A percentile compares a stretch with the other conserved stretches of the same genome.
Conservation (phyloP, 352 stramenopile genomes). For the Globisporangium middletonii region DNA sequence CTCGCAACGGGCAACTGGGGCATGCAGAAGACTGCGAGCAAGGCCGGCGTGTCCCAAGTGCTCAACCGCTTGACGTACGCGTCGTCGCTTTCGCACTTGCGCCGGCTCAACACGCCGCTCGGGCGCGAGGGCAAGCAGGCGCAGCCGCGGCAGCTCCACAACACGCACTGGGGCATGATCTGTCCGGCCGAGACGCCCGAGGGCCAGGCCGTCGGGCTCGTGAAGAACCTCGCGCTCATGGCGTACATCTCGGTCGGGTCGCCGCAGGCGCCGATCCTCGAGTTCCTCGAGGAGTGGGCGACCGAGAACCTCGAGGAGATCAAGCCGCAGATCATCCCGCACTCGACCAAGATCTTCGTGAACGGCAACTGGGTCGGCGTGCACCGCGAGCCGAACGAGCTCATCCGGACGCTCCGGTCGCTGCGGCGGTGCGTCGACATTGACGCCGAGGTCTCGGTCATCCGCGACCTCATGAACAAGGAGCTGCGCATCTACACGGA, state of each 20-base stretch:
- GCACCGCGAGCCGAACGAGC: conserved; percentile 95
- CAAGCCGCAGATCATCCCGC: conserved; percentile 95
- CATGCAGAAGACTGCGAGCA: conserved; percentile 91
- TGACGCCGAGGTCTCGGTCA: conserved; percentile 97
- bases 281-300: conserved; percentile 98
- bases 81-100: conserved; percentile 97
- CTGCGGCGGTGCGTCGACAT: conserved; percentile 97
- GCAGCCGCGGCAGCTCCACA: conserved; percentile 99
- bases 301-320: conserved; percentile 98
- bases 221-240: conserved; percentile 99
- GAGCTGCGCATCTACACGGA: conserved; percentile 99
- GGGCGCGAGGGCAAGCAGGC: conserved; percentile 98
- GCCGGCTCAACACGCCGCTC: conserved; percentile 98
- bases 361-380: conserved; percentile 99
- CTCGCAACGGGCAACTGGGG: conserved; percentile 99
- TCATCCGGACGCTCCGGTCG: conserved; percentile 93
- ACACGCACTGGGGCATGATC: conserved; percentile 99
- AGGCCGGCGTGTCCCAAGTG: conserved; percentile 99
- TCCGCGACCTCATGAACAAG: conserved; percentile 97
- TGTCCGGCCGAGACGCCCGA: conserved; percentile 96
- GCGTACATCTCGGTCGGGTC: conserved; percentile 96
- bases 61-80: conserved; percentile 99
- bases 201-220: conserved; percentile 92
- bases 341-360: conserved; percentile 99
- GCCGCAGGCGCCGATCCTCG: conserved; percentile 93